Evolutionary conservation across 331 rosid species (phyloP).

Genomic region (Rhamnella rubrinervis): DNA sequence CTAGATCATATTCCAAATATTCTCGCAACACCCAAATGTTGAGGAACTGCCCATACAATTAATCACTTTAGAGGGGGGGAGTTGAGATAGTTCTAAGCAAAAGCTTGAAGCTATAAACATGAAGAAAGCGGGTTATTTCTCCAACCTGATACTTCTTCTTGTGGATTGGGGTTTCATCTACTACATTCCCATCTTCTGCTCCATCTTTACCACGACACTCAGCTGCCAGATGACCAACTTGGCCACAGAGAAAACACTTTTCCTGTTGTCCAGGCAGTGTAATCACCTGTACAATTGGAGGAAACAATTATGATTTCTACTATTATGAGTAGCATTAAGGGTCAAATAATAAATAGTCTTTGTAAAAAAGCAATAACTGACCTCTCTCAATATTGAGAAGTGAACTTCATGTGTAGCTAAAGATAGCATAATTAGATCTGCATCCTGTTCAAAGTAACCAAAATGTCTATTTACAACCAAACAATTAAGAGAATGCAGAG

Average conservation of each 20-base stretch:
- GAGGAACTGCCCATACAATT: constrained; percentile 57
- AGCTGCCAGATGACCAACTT: constrained; percentile 92
- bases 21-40: constrained; percentile 89
- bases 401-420: constrained; percentile 95
- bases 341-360: constrained; percentile 10
- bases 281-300: constrained; percentile 60
- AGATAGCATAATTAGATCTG: constrained; percentile 93
- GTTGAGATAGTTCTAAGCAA: constrained; percentile 2
- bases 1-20: constrained; percentile 79
- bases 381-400: constrained; percentile 97
- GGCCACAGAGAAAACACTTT: constrained; percentile 83
- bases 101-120: neutral
- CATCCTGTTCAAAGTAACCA: constrained; percentile 59
- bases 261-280: constrained; percentile 89
- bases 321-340: constrained; percentile 21
- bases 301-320: constrained; percentile 28
- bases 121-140: constrained; percentile 22
- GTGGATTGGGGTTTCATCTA: constrained; percentile 77
- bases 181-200: constrained; percentile 57
- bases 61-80: constrained; percentile 26
- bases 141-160: constrained; percentile 96
- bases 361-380: constrained; percentile 36
- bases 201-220: constrained; percentile 78
- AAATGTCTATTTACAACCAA: constrained; percentile 7
- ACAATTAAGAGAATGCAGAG: neutral